Evolutionary conservation across 1,284 basidiomycete species (phyloP).

Genomic region (Pseudozyma sp.): DNA sequence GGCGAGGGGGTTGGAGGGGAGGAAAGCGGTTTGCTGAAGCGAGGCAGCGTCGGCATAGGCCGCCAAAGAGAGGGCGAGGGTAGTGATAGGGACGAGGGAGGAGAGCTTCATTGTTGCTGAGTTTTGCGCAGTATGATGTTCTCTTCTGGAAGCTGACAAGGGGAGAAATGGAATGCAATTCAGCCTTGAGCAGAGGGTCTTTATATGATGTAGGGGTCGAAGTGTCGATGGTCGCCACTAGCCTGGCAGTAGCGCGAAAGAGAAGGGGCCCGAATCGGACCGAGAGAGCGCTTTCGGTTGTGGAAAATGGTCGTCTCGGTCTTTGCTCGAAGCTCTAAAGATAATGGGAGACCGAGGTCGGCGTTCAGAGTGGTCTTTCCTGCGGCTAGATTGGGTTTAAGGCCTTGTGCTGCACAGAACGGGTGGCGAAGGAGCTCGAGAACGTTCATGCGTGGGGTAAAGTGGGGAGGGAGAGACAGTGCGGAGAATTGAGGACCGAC

Average conservation of each 20-base stretch:
- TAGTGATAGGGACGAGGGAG: slow-evolving; percentile 18
- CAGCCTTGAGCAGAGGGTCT: too few relatives aligned
- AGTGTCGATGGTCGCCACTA: too few relatives aligned
- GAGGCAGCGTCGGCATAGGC: slow-evolving; percentile 2
- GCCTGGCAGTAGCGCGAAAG: background rate
- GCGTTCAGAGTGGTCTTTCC: too few relatives aligned
- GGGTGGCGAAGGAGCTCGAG: background rate
- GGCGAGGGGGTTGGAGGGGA: slow-evolving; percentile 11
- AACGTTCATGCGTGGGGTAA: background rate
- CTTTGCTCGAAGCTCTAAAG: too few relatives aligned
- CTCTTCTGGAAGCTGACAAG: background rate
- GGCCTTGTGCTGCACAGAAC: too few relatives aligned
- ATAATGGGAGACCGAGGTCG: too few relatives aligned
- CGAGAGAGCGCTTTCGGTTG: background rate
- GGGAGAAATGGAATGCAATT: too few relatives aligned
- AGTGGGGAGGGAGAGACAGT: background rate
- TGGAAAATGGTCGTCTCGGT: too few relatives aligned
- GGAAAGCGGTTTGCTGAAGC: background rate
- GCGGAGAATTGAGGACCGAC: background rate
- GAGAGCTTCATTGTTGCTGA: slow-evolving; percentile 23
- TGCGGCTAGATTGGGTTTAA: too few relatives aligned
- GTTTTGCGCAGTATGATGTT: background rate
- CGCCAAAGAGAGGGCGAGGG: slow-evolving; percentile 21
- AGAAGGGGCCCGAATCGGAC: background rate
- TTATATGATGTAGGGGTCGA: too few relatives aligned